Evolutionary conservation across 2,329 filamentous ascomycete genomes (phyloP).

Genomic region (Xylariomycetidae sp.): DNA sequence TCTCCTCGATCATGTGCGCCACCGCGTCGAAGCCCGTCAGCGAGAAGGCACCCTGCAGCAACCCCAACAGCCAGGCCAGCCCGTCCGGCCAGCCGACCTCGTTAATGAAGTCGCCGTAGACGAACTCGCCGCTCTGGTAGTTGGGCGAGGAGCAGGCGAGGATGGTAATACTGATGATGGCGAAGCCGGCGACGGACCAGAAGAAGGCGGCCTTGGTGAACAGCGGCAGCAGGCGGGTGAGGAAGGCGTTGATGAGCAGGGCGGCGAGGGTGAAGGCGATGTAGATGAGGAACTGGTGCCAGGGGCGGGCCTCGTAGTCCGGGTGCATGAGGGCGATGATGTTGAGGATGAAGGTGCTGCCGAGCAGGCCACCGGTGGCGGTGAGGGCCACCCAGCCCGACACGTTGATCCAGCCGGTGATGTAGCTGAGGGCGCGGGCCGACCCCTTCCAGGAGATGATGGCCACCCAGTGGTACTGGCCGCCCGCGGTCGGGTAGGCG

Average conservation of each 20-base stretch:
- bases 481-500: slow-evolving; percentile 54
- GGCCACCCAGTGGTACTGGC: slow-evolving; percentile 69
- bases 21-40: slow-evolving; percentile 48
- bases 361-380: slow-evolving; percentile 62
- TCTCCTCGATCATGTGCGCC: slow-evolving; percentile 52
- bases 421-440: slow-evolving; percentile 59
- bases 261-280: slow-evolving; percentile 56
- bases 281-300: slow-evolving; percentile 72
- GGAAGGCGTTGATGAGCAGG: slow-evolving; percentile 60
- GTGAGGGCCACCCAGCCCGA: slow-evolving; percentile 67
- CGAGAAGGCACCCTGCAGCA: slow-evolving; percentile 46
- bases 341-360: slow-evolving; percentile 60
- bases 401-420: slow-evolving; percentile 67
- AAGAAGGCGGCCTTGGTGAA: slow-evolving; percentile 65
- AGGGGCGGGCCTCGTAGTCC: slow-evolving; percentile 50
- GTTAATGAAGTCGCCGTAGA: slow-evolving; percentile 64
- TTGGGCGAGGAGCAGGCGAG: slow-evolving; percentile 60
- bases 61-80: slow-evolving; percentile 49
- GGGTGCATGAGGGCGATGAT: slow-evolving; percentile 57
- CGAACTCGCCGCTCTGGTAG: slow-evolving; percentile 58
- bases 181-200: slow-evolving; percentile 65
- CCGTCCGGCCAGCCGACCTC: slow-evolving; percentile 64
- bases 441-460: slow-evolving; percentile 54
- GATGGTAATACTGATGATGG: slow-evolving; percentile 63
- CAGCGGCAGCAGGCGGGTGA: slow-evolving; percentile 54